Evolutionary conservation across 768 basidiomycete genomes (phyloP).

Genomic region (Cyclocybe aegerita): DNA sequence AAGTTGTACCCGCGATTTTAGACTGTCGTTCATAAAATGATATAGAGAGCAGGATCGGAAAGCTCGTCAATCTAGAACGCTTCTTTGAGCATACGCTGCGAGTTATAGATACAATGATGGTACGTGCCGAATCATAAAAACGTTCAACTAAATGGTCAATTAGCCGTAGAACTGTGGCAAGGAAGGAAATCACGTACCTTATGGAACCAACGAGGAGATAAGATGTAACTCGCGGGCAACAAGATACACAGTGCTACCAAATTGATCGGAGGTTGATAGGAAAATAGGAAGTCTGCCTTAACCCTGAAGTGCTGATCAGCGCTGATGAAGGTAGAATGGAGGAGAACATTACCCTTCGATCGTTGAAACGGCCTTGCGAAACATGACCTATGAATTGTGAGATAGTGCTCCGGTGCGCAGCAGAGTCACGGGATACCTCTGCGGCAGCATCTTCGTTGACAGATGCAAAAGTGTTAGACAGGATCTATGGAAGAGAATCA

Average conservation of each 20-base stretch:
- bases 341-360: conserved; percentile 74
- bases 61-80: conserved; percentile 64
- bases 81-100: neutral
- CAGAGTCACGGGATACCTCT: conserved; percentile 44
- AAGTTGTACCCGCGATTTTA: conserved; percentile 60
- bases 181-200: conserved; percentile 53
- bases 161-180: neutral
- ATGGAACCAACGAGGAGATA: conserved; percentile 97
- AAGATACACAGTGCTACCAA: conserved; percentile 83
- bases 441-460: conserved; percentile 93
- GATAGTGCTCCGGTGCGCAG: neutral
- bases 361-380: conserved; percentile 88
- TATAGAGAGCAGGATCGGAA: conserved; percentile 79
- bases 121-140: conserved; percentile 77
- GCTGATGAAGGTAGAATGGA: neutral
- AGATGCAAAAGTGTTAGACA: conserved; percentile 93
- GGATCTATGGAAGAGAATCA: conserved; percentile 51
- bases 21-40: conserved; percentile 87
- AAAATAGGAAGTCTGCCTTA: conserved; percentile 89
- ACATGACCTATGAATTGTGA: conserved; percentile 71
- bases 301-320: conserved; percentile 39
- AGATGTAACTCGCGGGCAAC: conserved; percentile 80
- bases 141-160: conserved; percentile 62
- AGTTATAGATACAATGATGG: neutral
- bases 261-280: conserved; percentile 94